These are phyloP conservation scores for Chlorella sorokiniana DNA, from an alignment of 139 green algal species.

Conservation along the genomic window DNA sequence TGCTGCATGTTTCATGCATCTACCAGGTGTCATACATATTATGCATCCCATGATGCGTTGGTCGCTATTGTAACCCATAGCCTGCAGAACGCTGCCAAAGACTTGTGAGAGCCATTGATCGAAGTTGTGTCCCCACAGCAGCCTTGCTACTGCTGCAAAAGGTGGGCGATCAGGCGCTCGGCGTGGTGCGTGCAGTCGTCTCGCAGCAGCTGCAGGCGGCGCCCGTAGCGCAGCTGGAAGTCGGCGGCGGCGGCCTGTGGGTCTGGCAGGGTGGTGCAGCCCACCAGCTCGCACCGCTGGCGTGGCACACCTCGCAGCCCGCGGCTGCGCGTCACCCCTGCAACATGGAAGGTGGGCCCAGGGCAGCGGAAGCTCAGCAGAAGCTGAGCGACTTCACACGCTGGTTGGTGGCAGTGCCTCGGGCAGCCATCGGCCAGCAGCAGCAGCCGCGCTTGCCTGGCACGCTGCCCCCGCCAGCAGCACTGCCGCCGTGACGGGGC, in stretches of 20 bases:
- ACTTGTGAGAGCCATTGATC: too few species aligned
- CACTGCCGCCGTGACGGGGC: constrained; percentile 1
- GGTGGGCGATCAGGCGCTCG: not conserved
- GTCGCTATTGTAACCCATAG: too few species aligned
- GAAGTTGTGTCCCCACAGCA: too few species aligned
- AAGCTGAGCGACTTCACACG: too few species aligned
- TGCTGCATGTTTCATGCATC: too few species aligned
- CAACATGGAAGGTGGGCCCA: not conserved
- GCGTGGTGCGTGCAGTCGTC: constrained; percentile 40
- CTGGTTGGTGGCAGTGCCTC: not conserved
- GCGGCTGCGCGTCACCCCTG: constrained; percentile 1
- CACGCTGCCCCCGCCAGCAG: constrained; percentile 28
- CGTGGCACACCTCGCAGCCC: not conserved
- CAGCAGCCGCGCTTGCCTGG: constrained; percentile 16
- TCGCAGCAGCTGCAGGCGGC: constrained; percentile 8
- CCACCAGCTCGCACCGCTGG: not conserved
- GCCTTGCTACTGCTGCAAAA: too few species aligned
- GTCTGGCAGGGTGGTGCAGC: constrained; percentile 4
- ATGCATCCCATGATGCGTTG: too few species aligned
- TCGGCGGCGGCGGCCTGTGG: not conserved
- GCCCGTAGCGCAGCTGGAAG: constrained; percentile 20
- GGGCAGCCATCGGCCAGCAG: not conserved
- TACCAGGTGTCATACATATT: too few species aligned
- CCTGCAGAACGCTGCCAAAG: too few species aligned
- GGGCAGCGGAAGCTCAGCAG: too few species aligned